These are phyloP conservation scores for Fraxinus sp. DNA, from an alignment of 305 asterid species.

Conservation along the genomic window DNA sequence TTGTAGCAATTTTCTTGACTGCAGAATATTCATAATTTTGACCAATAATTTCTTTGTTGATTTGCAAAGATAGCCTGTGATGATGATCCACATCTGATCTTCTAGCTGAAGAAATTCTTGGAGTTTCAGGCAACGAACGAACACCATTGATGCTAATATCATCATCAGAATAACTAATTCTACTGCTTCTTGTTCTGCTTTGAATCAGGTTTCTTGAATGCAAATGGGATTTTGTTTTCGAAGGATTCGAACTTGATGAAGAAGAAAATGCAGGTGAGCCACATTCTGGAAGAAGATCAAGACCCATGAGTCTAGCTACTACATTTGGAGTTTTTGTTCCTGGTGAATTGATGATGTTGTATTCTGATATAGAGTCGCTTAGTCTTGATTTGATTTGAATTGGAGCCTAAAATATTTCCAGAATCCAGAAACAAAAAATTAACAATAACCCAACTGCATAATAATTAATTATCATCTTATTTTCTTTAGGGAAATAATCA, in stretches of 20 bases:
- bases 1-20: constrained; percentile 23
- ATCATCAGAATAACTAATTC: constrained; percentile 31
- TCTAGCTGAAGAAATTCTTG: constrained; percentile 54
- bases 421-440: not conserved
- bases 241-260: constrained; percentile 23
- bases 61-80: constrained; percentile 71
- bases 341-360: constrained; percentile 47
- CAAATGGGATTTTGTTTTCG: constrained; percentile 26
- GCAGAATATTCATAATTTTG: constrained; percentile 34
- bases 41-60: constrained; percentile 49
- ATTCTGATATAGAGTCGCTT: constrained; percentile 44
- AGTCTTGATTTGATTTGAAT: constrained; percentile 65
- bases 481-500: constrained; percentile 24
- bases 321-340: constrained; percentile 73
- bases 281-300: constrained; percentile 70
- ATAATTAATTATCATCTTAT: not conserved
- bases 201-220: constrained; percentile 14
- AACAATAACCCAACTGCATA: not conserved
- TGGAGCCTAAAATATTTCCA: constrained; percentile 45
- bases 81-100: constrained; percentile 59
- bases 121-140: constrained; percentile 69
- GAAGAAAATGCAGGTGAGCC: constrained; percentile 36
- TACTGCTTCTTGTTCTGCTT: constrained; percentile 18
- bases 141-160: constrained; percentile 42
- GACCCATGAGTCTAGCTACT: constrained; percentile 94